A percentile compares a stretch with the other conserved stretches of the same genome.
phyloP scores from a whole-genome alignment of 352 stramenopile species.

The Globisporangium carolinianum region DNA sequence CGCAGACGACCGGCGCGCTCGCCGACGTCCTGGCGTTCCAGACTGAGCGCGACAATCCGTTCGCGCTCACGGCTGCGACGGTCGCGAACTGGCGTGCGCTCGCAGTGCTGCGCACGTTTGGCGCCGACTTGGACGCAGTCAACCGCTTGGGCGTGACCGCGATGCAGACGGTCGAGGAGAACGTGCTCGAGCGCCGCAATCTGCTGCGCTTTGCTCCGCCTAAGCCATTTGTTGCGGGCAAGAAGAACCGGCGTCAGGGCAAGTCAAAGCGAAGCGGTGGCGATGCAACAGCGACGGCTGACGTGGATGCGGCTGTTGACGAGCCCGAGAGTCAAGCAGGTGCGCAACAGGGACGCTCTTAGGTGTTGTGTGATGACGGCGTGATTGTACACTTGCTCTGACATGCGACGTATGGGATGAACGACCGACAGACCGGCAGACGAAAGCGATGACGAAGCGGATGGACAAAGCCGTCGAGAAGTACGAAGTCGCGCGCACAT shows the following conservation, averaged over 20 bases:
- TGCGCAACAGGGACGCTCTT: not conserved
- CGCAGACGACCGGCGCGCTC: conserved; percentile 23
- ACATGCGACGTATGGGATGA: not conserved
- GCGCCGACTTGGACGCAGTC: conserved; percentile 16
- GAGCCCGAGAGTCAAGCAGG: conserved; percentile 33
- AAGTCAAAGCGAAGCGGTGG: not conserved
- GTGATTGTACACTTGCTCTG: not conserved
- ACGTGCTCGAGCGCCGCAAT: conserved; percentile 27
- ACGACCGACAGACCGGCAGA: not conserved
- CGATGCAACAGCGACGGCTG: not conserved
- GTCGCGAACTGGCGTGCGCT: conserved; percentile 44
- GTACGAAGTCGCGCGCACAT: conserved; percentile 24
- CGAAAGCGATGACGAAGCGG: conserved; percentile 14
- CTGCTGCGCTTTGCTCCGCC: conserved; percentile 17
- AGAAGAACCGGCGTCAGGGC: conserved; percentile 9
- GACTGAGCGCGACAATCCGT: conserved; percentile 32
- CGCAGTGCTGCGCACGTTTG: conserved; percentile 25
- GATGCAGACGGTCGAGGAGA: conserved; percentile 43
- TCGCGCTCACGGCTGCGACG: conserved; percentile 44
- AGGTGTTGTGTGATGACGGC: too few relatives aligned
- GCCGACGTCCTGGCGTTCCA: conserved; percentile 27
- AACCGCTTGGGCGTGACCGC: conserved; percentile 30
- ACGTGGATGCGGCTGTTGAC: not conserved
- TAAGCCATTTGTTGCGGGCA: conserved; percentile 9
- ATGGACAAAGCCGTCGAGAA: conserved; percentile 23